phyloP scores from a whole-genome alignment of 345 rosid species.

The Noccaea caerulescens region DNA sequence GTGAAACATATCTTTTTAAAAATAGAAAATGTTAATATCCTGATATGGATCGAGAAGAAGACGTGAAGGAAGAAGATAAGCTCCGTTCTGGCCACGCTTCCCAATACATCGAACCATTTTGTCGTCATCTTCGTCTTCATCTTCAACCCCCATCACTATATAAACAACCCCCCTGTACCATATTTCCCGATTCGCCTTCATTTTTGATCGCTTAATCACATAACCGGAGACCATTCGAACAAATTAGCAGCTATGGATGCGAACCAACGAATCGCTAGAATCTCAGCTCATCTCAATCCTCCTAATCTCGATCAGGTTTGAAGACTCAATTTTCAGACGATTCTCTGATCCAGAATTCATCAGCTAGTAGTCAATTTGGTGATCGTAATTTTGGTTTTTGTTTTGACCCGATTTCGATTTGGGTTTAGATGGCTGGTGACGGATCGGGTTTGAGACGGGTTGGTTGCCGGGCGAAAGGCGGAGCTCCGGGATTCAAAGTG shows the following conservation, averaged over 20 bases:
- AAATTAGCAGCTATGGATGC: slow-evolving; percentile 43
- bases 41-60: not conserved
- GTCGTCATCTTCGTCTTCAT: slow-evolving; percentile 15
- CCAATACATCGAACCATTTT: slow-evolving; percentile 34
- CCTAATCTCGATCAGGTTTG: slow-evolving; percentile 48
- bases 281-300: slow-evolving; percentile 81
- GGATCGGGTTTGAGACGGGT: slow-evolving; percentile 51
- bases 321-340: not conserved
- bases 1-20: too few species aligned
- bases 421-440: slow-evolving; percentile 52
- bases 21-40: not conserved
- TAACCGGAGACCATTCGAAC: slow-evolving; percentile 25
- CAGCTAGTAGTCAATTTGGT: not conserved
- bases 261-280: slow-evolving; percentile 72
- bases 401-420: slow-evolving; percentile 3
- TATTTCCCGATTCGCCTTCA: not conserved
- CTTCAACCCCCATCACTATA: not conserved
- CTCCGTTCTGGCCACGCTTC: slow-evolving; percentile 25
- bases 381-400: not conserved
- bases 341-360: not conserved
- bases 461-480: slow-evolving; percentile 88
- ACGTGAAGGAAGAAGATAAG: slow-evolving; percentile 29
- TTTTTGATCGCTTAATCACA: not conserved
- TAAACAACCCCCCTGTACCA: not conserved
- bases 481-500: slow-evolving; percentile 84